phyloP scores from a whole-genome alignment of 371 early-diverging fungal species.

The Chytridium lagenaria region DNA sequence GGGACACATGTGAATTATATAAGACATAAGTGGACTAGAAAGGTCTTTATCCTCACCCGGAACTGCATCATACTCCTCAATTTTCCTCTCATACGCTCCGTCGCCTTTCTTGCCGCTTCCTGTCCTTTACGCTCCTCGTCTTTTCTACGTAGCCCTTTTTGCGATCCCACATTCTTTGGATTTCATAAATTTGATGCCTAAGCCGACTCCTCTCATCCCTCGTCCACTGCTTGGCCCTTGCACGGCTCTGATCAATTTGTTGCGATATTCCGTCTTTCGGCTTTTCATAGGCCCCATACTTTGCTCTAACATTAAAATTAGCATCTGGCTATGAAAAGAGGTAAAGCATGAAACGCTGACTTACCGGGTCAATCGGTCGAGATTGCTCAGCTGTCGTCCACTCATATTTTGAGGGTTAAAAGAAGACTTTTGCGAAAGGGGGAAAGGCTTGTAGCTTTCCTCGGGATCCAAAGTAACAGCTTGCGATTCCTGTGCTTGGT shows the following conservation, averaged over 20 bases:
- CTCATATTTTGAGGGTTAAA: constrained; percentile 41
- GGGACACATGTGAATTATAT: too few species aligned
- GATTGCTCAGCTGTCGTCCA: constrained; percentile 22
- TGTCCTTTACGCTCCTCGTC: constrained; percentile 31
- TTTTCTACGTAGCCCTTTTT: constrained; percentile 28
- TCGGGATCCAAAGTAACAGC: constrained; percentile 29
- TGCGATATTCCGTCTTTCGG: constrained; percentile 33
- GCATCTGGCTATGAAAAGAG: not conserved
- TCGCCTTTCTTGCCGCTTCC: constrained; percentile 34
- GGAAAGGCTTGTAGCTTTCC: constrained; percentile 44
- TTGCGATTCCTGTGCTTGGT: constrained; percentile 2
- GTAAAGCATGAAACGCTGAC: not conserved
- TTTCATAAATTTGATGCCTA: constrained; percentile 28
- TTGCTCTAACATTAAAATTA: constrained; percentile 27
- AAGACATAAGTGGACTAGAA: not conserved
- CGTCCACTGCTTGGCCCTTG: constrained; percentile 30
- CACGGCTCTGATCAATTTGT: constrained; percentile 44
- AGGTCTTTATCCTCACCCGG: constrained; percentile 37
- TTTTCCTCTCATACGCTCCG: constrained; percentile 46
- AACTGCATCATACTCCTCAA: constrained; percentile 27
- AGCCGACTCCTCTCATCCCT: constrained; percentile 25
- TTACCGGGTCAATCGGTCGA: constrained; percentile 38
- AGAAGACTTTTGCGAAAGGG: constrained; percentile 38
- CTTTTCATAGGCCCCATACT: constrained; percentile 21
- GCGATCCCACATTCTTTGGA: constrained; percentile 37